Conservation (phyloP, 1,284 basidiomycete species). For the Trichosporon asahii region DNA sequence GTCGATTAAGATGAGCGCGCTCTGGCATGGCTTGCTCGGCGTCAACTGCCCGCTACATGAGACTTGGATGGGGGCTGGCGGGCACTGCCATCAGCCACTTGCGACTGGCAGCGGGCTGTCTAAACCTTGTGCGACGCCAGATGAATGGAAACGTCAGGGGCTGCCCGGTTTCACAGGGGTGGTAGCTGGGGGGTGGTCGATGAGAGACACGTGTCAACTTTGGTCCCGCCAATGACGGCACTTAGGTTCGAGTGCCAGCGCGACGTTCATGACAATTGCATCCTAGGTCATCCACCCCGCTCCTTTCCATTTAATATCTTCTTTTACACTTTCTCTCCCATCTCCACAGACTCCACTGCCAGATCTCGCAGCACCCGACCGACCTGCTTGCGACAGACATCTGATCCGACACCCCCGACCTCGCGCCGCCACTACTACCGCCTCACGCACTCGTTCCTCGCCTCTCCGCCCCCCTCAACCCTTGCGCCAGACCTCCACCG, state of each 20-base stretch:
- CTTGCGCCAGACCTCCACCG: not conserved
- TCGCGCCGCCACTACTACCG: not conserved
- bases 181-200: not conserved
- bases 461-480: not conserved
- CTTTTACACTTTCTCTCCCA: not conserved
- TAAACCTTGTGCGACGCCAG: not conserved
- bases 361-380: not conserved
- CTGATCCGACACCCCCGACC: not conserved
- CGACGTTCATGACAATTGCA: slow-evolving; percentile 9
- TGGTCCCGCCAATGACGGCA: slow-evolving; percentile 10
- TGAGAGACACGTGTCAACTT: not conserved
- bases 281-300: not conserved
- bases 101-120: not conserved
- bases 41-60: not conserved
- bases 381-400: not conserved
- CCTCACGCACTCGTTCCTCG: not conserved
- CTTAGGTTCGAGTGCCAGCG: slow-evolving; percentile 4
- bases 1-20: not conserved
- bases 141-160: slow-evolving; percentile 8
- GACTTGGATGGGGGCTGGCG: not conserved
- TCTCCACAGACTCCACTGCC: not conserved
- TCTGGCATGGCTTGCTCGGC: not conserved
- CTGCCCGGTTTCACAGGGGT: not conserved
- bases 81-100: not conserved
- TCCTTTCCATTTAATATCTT: not conserved